phyloP scores from a whole-genome alignment of 441 rosid genomes.

The Pelargonium citronellum region DNA sequence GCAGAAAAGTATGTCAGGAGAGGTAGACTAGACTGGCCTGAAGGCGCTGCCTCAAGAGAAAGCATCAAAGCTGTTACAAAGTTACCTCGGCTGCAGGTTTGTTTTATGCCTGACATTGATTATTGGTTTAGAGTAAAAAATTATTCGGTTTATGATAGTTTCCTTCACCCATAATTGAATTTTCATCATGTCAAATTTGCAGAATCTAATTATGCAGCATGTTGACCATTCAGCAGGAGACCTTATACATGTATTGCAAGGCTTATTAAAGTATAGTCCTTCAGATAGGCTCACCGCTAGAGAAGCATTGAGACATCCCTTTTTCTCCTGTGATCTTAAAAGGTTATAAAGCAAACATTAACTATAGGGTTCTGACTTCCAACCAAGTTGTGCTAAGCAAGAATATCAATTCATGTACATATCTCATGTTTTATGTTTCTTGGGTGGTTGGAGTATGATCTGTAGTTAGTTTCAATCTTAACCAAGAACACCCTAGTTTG shows the following conservation, averaged over 20 bases:
- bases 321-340: conserved; percentile 56
- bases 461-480: too few relatives aligned
- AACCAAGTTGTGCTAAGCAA: too few relatives aligned
- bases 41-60: conserved; percentile 69
- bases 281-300: conserved; percentile 57
- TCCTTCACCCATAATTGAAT: not conserved
- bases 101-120: not conserved
- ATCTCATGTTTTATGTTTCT: too few relatives aligned
- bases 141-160: not conserved
- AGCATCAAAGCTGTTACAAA: conserved; percentile 66
- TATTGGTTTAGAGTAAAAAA: too few relatives aligned
- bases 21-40: conserved; percentile 82
- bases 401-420: too few relatives aligned
- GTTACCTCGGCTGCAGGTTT: conserved; percentile 78
- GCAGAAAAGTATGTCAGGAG: conserved; percentile 69
- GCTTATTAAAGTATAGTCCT: conserved; percentile 72
- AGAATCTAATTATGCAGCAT: conserved; percentile 87
- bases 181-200: conserved; percentile 11
- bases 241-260: conserved; percentile 74
- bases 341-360: conserved; percentile 19
- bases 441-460: too few relatives aligned
- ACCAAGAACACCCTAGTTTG: too few relatives aligned
- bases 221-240: conserved; percentile 93
- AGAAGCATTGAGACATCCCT: conserved; percentile 79
- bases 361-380: too few relatives aligned